Percentiles rank a stretch among this genome's conserved stretches.
Evolutionary conservation across 164 flowering plant genomes (phyloP).

Genomic region (Piper longum): DNA sequence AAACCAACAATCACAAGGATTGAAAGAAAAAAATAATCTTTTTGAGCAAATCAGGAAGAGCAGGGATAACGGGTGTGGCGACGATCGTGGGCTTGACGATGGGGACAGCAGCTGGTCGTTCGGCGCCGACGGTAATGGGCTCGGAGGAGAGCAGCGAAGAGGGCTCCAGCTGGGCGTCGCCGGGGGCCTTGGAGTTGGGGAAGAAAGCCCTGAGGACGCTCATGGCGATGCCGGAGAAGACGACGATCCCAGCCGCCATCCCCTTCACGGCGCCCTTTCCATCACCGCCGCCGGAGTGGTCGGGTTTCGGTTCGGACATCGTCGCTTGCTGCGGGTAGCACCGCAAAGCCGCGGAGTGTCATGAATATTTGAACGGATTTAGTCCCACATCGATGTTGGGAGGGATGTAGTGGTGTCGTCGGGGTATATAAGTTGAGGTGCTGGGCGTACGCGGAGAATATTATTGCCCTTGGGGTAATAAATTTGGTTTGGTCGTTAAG

Average conservation of each 20-base stretch:
- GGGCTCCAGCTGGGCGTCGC: slow-evolving; percentile 1
- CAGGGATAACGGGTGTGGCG: neutral
- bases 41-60: neutral
- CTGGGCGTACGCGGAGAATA: too few relatives aligned
- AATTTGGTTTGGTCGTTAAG: too few relatives aligned
- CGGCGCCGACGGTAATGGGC: neutral
- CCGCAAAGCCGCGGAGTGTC: neutral
- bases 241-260: slow-evolving; percentile 29
- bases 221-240: slow-evolving; percentile 36
- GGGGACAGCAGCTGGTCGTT: slow-evolving; percentile 2
- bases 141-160: slow-evolving; percentile 5
- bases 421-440: too few relatives aligned
- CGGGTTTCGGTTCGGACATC: slow-evolving; percentile 8
- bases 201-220: slow-evolving; percentile 33
- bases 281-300: slow-evolving; percentile 1
- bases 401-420: too few relatives aligned
- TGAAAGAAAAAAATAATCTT: slow-evolving; percentile 26
- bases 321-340: neutral
- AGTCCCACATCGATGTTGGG: too few relatives aligned
- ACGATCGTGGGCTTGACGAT: neutral
- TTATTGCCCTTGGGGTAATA: neutral
- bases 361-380: too few relatives aligned
- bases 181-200: slow-evolving; percentile 11
- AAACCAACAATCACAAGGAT: slow-evolving; percentile 17
- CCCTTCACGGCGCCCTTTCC: slow-evolving; percentile 14